phyloP scores from a whole-genome alignment of 805 yeast genomes.

The Phaffomyces antillensis region DNA sequence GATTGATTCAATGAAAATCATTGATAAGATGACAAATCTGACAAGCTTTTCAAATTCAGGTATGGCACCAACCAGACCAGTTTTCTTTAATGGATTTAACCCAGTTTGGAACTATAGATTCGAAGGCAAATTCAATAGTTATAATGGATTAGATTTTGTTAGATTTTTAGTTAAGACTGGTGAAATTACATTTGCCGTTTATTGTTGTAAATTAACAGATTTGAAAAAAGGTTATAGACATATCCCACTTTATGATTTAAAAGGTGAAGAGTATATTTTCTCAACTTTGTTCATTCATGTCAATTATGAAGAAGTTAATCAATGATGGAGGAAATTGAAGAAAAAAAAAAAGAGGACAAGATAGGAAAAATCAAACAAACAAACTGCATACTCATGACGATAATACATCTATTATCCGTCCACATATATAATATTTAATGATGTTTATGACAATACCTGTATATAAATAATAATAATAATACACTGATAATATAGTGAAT shows the following conservation, averaged over 20 bases:
- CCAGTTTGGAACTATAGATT: conserved; percentile 71
- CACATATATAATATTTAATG: not conserved
- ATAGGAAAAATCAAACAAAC: not conserved
- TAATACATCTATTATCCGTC: not conserved
- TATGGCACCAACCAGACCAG: conserved; percentile 21
- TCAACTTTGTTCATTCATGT: conserved; percentile 43
- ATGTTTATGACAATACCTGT: conserved; percentile 1
- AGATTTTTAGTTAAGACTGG: conserved; percentile 44
- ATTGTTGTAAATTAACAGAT: conserved; percentile 53
- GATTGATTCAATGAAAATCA: conserved; percentile 8
- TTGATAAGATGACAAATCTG: conserved; percentile 5
- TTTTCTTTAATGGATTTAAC: conserved; percentile 73
- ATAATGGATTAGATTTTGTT: conserved; percentile 47
- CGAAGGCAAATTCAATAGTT: conserved; percentile 31
- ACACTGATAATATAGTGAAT: not conserved
- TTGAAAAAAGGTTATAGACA: conserved; percentile 78
- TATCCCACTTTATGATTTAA: conserved; percentile 63
- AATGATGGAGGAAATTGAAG: not conserved
- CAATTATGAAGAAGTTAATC: conserved; percentile 12
- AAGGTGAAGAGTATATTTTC: conserved; percentile 72
- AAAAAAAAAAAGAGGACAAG: no score
- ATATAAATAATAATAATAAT: not conserved
- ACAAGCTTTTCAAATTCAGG: conserved; percentile 1
- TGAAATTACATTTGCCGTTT: conserved; percentile 44
- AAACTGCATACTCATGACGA: not conserved